Base-by-base conservation (phyloP, 352 stramenopile species). In the Aphanomyces euteiches region DNA sequence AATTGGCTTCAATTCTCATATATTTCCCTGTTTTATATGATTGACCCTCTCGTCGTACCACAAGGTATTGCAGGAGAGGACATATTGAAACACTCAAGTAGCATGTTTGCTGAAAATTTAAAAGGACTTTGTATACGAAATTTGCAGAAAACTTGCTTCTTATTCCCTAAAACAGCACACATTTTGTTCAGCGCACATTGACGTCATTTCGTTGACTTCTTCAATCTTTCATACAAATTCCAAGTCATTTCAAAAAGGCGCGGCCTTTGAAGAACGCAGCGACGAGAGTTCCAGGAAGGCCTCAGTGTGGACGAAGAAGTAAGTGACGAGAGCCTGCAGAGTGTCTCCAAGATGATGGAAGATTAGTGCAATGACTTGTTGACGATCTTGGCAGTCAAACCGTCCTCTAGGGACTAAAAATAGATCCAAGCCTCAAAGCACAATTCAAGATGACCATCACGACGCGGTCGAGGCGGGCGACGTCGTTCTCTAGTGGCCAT, bases 391-490 rank as follows among this genome's bases (percentile, higher is more conserved):
- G 28, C 28, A 28, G 28, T 28, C 28, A 28, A 28, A 28, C 0
- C 28, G 28, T 28, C 28, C 28, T 28, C 28, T 28, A 28, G 28
- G 28, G 28, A 28, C 28, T 28, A 28, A 28, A 28, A 28, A 28
- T 28, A 28, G 28, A 28, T 28, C 28, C 28, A 28, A 28, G 28
- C 28, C 28, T 28, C 28, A 28, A 28, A 28, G 28, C 28, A 28
- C 28, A 28, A 28, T 28, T 28, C 28, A 28, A 15, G 19, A 90
- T 90, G 85, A 89, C 83, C 8, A 90, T 90, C 74, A 92, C 85
- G 67, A 90, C 85, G 54, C 83, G 85, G 37, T 90, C 83, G 37
- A 89, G 90, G 77, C 83, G 85, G 21, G 79, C 86, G 64, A 70
- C 64, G 38, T 89, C 85, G 28, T 59, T 80, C 45, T 90, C 90